phyloP scores from a whole-genome alignment of 1,284 basidiomycete genomes.

The Malassezia vespertilionis region DNA sequence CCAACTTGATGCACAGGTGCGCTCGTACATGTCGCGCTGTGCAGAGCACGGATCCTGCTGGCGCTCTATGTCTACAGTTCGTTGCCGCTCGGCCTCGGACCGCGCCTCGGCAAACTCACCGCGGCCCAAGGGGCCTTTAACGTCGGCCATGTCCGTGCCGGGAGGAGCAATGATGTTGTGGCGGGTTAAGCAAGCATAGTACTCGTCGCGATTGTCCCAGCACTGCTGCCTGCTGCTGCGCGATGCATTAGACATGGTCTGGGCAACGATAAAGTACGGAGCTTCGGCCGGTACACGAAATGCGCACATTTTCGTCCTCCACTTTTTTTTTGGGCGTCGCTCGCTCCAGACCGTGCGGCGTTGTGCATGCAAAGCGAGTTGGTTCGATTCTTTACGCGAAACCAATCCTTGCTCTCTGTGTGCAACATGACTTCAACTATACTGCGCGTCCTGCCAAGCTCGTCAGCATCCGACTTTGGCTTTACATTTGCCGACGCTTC shows the following conservation, averaged over 20 bases:
- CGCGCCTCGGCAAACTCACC: conserved; percentile 24
- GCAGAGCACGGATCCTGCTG: conserved; percentile 33
- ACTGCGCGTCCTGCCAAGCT: neutral
- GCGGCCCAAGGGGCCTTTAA: conserved; percentile 28
- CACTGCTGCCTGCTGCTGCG: conserved; percentile 36
- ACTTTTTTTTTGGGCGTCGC: no score
- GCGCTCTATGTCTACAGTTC: conserved; percentile 20
- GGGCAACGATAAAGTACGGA: no score
- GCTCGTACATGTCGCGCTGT: conserved; percentile 31
- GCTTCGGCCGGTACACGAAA: no score
- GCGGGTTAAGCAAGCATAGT: conserved; percentile 36
- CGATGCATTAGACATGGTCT: no score
- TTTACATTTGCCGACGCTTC: conserved; percentile 1
- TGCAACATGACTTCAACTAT: conserved; percentile 3
- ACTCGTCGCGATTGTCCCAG: conserved; percentile 39
- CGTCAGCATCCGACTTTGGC: conserved; percentile 4
- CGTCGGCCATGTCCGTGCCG: conserved; percentile 41
- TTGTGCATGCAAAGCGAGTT: no score
- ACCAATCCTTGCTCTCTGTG: no score
- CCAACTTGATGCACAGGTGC: conserved; percentile 42
- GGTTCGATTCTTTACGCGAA: no score
- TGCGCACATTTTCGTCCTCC: no score
- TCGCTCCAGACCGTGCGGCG: no score
- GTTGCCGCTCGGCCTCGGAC: conserved; percentile 19
- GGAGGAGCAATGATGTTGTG: conserved; percentile 35